Conservation (phyloP, 768 basidiomycete genomes). For the Lepiota venenata region DNA sequence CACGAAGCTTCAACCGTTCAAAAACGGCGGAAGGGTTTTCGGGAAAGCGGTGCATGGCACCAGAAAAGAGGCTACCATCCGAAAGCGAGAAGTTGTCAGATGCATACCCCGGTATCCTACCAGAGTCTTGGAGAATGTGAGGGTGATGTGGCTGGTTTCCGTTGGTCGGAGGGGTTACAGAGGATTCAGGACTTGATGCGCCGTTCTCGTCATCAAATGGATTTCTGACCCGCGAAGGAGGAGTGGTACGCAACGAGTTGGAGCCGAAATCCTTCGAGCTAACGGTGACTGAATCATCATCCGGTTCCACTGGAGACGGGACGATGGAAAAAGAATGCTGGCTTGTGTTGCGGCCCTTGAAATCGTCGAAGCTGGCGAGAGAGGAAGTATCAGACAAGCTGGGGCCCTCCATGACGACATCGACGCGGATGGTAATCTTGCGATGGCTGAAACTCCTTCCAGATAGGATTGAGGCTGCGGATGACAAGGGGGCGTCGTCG, state of each 20-base stretch:
- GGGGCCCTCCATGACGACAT: conserved; percentile 81
- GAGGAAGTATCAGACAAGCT: conserved; percentile 89
- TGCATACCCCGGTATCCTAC: not conserved
- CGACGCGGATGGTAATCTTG: conserved; percentile 75
- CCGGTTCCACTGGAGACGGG: conserved; percentile 41
- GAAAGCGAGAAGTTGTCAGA: conserved; percentile 1
- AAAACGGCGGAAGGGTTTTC: conserved; percentile 47
- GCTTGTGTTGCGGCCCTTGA: conserved; percentile 55
- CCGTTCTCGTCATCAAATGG: conserved; percentile 3
- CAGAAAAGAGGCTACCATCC: conserved; percentile 2
- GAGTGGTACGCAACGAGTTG: conserved; percentile 19
- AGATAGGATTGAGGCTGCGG: conserved; percentile 71
- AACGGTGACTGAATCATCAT: conserved; percentile 75
- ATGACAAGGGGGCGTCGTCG: conserved; percentile 70
- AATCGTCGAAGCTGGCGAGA: conserved; percentile 74
- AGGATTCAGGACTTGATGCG: conserved; percentile 7
- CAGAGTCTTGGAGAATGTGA: not conserved
- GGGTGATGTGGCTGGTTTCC: not conserved
- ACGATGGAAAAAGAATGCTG: conserved; percentile 51
- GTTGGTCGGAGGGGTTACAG: not conserved
- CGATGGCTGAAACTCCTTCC: conserved; percentile 62
- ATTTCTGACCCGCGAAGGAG: not conserved
- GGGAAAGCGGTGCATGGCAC: conserved; percentile 28
- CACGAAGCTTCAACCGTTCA: conserved; percentile 52
- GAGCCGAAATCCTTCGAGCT: conserved; percentile 59